Evolutionary conservation across 352 stramenopile genomes (phyloP).

Genomic region (Phytophthora chlamydospora): DNA sequence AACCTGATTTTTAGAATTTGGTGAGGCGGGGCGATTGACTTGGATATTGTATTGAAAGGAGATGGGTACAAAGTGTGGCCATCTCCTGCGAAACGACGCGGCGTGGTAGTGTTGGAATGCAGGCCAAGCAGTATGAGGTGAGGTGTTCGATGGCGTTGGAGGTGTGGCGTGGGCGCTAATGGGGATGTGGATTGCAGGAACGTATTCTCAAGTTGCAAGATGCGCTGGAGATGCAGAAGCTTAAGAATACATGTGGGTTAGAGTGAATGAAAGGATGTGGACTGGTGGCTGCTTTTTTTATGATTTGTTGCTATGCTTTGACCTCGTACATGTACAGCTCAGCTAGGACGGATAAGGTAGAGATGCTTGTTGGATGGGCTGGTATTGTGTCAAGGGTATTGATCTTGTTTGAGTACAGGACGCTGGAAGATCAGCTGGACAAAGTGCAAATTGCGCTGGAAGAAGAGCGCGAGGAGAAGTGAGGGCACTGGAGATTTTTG

Average conservation of each 20-base stretch:
- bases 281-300: neutral
- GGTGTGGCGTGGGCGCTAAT: neutral
- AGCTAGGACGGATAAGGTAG: constrained; percentile 68
- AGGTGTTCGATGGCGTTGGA: no score
- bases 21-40: neutral
- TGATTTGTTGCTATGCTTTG: neutral
- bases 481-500: neutral
- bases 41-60: neutral
- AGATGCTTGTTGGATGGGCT: neutral
- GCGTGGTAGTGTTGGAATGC: constrained; percentile 31
- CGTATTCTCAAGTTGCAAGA: constrained; percentile 83
- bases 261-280: no score
- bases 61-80: neutral
- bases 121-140: constrained; percentile 74
- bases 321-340: constrained; percentile 38
- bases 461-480: constrained; percentile 80
- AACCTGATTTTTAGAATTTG: constrained; percentile 1
- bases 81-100: neutral
- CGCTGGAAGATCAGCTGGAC: constrained; percentile 69
- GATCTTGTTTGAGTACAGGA: constrained; percentile 23
- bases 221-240: constrained; percentile 78
- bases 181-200: constrained; percentile 44
- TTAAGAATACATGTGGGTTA: constrained; percentile 77
- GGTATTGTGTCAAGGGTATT: neutral
- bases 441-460: constrained; percentile 68